phyloP scores from a whole-genome alignment of 2,329 filamentous ascomycete species.

The Phaeosphaeriaceae sp. region DNA sequence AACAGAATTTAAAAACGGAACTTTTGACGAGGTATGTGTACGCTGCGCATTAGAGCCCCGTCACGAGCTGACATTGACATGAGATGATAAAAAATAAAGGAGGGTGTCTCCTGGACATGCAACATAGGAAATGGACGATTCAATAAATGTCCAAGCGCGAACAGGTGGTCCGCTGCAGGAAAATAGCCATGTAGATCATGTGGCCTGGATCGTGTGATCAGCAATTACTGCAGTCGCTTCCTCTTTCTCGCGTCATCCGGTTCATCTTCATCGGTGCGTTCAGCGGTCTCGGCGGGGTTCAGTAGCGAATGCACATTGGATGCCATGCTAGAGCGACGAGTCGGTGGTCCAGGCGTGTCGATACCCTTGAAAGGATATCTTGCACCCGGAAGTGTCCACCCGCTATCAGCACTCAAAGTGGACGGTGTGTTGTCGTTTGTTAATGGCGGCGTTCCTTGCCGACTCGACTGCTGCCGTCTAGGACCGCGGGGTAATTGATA shows the following conservation, averaged over 20 bases:
- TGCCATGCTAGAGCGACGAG: conserved; percentile 73
- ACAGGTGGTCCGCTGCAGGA: not conserved
- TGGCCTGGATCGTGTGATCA: not conserved
- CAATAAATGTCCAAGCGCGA: not conserved
- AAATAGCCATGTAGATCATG: not conserved
- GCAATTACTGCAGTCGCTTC: conserved; percentile 51
- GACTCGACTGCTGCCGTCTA: conserved; percentile 57
- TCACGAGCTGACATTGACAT: not conserved
- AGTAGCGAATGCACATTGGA: conserved; percentile 72
- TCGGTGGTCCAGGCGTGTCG: conserved; percentile 66
- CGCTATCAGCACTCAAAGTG: conserved; percentile 59
- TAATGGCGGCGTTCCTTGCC: conserved; percentile 62
- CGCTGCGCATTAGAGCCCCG: not conserved
- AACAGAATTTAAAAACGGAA: not conserved
- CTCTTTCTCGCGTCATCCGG: conserved; percentile 68
- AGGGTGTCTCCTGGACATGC: not conserved
- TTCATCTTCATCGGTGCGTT: conserved; percentile 70
- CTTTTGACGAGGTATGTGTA: not conserved
- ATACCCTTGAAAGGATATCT: conserved; percentile 57
- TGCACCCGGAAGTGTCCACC: conserved; percentile 62
- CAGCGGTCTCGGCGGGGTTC: conserved; percentile 72
- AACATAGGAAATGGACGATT: not conserved
- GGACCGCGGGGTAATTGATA: conserved; percentile 68
- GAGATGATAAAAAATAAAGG: not conserved
- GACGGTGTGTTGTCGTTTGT: conserved; percentile 58